Evolutionary conservation across 228 moss, liverwort and hornwort species (phyloP).

Genomic region (Sphagnum magellanicum): DNA sequence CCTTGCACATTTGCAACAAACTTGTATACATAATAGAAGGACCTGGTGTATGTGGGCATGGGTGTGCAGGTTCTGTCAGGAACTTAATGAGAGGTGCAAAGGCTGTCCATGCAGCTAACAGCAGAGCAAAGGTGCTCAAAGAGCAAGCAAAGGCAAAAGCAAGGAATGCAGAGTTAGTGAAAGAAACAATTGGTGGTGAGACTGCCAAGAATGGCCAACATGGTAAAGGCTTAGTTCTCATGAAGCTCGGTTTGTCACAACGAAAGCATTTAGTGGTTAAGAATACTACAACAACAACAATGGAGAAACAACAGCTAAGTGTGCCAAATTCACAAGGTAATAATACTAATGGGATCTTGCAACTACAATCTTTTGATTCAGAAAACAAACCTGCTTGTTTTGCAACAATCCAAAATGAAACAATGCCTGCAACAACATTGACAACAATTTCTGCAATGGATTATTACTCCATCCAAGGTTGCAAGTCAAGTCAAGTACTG

Average conservation of each 20-base stretch:
- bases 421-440: neutral
- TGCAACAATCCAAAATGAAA: neutral
- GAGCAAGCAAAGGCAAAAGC: constrained; percentile 21
- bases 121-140: constrained; percentile 18
- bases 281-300: neutral
- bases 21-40: too few relatives aligned
- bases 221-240: constrained; percentile 19
- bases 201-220: constrained; percentile 9
- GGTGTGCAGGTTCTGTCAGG: constrained; percentile 13
- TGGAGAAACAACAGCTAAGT: too few relatives aligned
- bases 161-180: constrained; percentile 8
- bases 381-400: constrained; percentile 4
- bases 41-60: too few relatives aligned
- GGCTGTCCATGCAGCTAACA: constrained; percentile 29
- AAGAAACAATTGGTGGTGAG: neutral
- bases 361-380: constrained; percentile 1
- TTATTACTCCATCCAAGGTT: constrained; percentile 21
- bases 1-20: too few relatives aligned
- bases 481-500: constrained; percentile 29
- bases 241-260: constrained; percentile 24
- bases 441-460: constrained; percentile 12
- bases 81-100: constrained; percentile 26
- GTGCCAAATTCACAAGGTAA: neutral
- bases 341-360: constrained; percentile 5
- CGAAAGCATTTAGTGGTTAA: constrained; percentile 11